phyloP scores from a whole-genome alignment of 1,284 basidiomycete species.

The Fomitopsis betulina region DNA sequence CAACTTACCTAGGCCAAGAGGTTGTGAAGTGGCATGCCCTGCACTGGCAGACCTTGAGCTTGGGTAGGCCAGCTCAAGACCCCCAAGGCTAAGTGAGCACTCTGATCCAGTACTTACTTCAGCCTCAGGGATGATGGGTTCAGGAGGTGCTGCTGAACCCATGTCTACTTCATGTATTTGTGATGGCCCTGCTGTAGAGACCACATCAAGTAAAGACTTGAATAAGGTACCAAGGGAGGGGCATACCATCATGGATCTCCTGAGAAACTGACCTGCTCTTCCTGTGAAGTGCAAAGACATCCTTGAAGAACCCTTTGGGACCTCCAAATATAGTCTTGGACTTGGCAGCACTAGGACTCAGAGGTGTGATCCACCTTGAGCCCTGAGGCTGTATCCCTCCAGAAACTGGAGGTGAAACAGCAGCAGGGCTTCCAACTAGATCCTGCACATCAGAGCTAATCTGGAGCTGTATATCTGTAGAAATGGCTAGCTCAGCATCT shows the following conservation, averaged over 20 bases:
- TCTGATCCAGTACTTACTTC: too few relatives aligned
- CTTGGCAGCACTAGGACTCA: background rate
- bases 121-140: too few relatives aligned
- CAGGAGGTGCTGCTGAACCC: too few relatives aligned
- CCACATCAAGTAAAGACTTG: too few relatives aligned
- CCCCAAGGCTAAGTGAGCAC: background rate
- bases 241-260: background rate
- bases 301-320: slow-evolving; percentile 15
- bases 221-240: too few relatives aligned
- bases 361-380: background rate
- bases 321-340: slow-evolving; percentile 10
- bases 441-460: background rate
- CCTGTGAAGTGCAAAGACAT: slow-evolving; percentile 6
- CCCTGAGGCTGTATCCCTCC: background rate
- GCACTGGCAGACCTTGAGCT: background rate
- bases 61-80: background rate
- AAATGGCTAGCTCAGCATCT: background rate
- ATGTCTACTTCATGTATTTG: too few relatives aligned
- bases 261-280: slow-evolving; percentile 4
- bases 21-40: background rate
- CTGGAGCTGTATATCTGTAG: background rate
- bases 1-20: too few relatives aligned
- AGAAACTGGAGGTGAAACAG: background rate
- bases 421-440: background rate
- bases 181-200: too few relatives aligned